Percentiles rank a stretch among this genome's conserved stretches.
Conservation (phyloP, 345 rosid genomes). For the Zanthoxylum bungeanum region DNA sequence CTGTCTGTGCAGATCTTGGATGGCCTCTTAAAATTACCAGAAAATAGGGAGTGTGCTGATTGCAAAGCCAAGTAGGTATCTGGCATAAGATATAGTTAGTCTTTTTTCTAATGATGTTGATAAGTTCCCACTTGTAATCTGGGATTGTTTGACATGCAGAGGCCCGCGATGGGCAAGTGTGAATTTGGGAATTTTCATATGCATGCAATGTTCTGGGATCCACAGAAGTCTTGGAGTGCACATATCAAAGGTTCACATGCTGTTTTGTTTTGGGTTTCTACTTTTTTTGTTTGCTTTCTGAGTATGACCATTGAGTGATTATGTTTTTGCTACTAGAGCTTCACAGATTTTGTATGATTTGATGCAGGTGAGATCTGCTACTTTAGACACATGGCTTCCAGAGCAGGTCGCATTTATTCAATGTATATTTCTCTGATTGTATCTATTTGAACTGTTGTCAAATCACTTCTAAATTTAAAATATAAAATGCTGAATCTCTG, state of each 20-base stretch:
- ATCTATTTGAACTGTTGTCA: neutral
- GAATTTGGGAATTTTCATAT: constrained; percentile 93
- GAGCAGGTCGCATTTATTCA: constrained; percentile 82
- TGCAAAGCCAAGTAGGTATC: constrained; percentile 83
- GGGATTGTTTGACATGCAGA: constrained; percentile 42
- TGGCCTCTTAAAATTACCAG: constrained; percentile 76
- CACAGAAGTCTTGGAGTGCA: constrained; percentile 97
- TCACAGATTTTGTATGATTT: neutral
- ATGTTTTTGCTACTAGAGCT: neutral
- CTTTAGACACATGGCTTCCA: constrained; percentile 98
- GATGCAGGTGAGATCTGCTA: constrained; percentile 81
- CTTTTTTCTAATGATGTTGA: neutral
- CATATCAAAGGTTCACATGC: constrained; percentile 68
- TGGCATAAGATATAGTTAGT: neutral
- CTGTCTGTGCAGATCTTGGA: constrained; percentile 65
- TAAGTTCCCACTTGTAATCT: constrained; percentile 6
- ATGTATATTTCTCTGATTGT: constrained; percentile 34
- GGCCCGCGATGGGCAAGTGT: constrained; percentile 98
- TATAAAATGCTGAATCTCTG: constrained; percentile 3
- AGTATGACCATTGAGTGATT: neutral
- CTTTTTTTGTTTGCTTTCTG: neutral
- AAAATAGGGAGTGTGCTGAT: constrained; percentile 94
- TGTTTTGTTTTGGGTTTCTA: neutral
- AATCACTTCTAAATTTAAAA: neutral
- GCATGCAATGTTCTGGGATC: constrained; percentile 94